Conservation (phyloP, 2,329 filamentous ascomycete species). For the Trichoderma brevicompactum region DNA sequence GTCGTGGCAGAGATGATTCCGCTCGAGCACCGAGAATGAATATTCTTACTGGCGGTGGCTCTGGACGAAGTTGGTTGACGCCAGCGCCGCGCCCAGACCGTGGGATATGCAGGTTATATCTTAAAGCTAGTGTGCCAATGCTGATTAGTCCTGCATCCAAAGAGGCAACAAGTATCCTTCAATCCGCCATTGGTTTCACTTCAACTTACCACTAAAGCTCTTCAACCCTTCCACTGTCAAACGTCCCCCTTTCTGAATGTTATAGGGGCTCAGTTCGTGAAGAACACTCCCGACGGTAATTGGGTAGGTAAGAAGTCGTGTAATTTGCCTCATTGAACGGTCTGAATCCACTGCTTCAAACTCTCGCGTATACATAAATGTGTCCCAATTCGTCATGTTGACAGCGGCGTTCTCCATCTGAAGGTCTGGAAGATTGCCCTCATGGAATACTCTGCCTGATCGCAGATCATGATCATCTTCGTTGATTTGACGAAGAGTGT, state of each 20-base stretch:
- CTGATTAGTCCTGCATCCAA: not conserved
- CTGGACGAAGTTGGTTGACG: conserved; percentile 79
- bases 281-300: conserved; percentile 88
- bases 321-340: conserved; percentile 88
- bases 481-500: conserved; percentile 89
- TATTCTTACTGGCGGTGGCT: conserved; percentile 84
- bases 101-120: conserved; percentile 91
- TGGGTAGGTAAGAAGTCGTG: conserved; percentile 90
- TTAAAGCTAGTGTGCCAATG: conserved; percentile 63
- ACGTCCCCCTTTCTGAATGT: conserved; percentile 72
- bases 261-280: conserved; percentile 94
- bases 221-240: conserved; percentile 89
- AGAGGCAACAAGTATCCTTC: not conserved
- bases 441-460: conserved; percentile 88
- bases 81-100: conserved; percentile 72
- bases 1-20: conserved; percentile 93
- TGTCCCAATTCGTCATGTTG: conserved; percentile 99
- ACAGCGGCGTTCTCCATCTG: conserved; percentile 92
- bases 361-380: conserved; percentile 88
- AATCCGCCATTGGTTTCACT: not conserved
- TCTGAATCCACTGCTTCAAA: conserved; percentile 92
- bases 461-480: conserved; percentile 96
- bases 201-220: conserved; percentile 80
- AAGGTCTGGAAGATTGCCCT: conserved; percentile 87
- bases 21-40: conserved; percentile 94